These are phyloP conservation scores for Pelargonium fulgidum DNA, from an alignment of 441 rosid genomes.

Conservation along the genomic window DNA sequence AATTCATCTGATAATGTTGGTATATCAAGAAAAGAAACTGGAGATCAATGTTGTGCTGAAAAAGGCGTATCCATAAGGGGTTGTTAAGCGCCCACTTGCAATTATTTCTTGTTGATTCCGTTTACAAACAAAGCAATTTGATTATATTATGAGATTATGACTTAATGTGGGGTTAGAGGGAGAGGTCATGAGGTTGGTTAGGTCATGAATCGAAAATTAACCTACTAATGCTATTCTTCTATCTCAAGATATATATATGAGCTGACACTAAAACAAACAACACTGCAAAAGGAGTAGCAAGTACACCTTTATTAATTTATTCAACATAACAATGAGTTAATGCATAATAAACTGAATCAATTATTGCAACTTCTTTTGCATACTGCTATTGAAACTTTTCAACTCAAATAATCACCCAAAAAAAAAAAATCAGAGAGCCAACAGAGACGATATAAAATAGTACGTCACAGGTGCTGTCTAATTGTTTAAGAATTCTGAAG, in stretches of 20 bases:
- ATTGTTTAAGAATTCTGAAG: too few relatives aligned
- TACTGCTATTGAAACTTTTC: background rate
- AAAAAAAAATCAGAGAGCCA: too few relatives aligned
- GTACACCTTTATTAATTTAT: background rate
- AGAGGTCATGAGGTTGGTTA: slow-evolving; percentile 32
- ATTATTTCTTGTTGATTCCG: slow-evolving; percentile 41
- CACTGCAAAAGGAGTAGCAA: background rate
- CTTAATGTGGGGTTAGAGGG: slow-evolving; percentile 21
- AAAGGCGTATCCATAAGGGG: slow-evolving; percentile 9
- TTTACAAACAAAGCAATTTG: slow-evolving; percentile 29
- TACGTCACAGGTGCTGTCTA: too few relatives aligned
- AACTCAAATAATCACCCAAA: background rate
- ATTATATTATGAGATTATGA: background rate
- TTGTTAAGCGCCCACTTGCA: slow-evolving; percentile 32
- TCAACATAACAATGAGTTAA: background rate
- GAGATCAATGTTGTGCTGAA: background rate
- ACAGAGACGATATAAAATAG: too few relatives aligned
- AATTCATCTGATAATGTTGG: too few relatives aligned
- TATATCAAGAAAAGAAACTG: background rate
- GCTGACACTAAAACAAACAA: background rate
- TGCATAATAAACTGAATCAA: background rate
- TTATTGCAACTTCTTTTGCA: background rate
- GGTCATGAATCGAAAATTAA: slow-evolving; percentile 38
- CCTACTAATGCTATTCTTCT: slow-evolving; percentile 34
- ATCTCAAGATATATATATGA: slow-evolving; percentile 19